phyloP scores from a whole-genome alignment of 2,329 filamentous ascomycete species.

The Colletotrichum siamense region DNA sequence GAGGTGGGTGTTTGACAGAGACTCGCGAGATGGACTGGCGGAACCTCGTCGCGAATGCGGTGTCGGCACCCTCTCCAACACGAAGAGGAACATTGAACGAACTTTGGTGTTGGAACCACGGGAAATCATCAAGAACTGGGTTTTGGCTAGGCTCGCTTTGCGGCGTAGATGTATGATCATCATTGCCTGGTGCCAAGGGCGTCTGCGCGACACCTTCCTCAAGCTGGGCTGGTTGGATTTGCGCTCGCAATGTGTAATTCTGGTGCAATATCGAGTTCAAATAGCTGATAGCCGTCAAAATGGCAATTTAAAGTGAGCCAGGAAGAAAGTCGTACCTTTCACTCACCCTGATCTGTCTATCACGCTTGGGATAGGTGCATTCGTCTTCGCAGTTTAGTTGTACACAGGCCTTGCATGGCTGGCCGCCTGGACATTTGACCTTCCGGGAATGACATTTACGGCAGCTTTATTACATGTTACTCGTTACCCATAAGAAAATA shows the following conservation, averaged over 20 bases:
- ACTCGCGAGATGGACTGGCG: not conserved
- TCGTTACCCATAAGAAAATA: not conserved
- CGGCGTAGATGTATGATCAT: not conserved
- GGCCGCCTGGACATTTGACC: not conserved
- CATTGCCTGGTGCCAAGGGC: not conserved
- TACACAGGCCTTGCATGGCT: not conserved
- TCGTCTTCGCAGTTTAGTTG: not conserved
- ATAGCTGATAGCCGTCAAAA: not conserved
- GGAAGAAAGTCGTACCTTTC: not conserved
- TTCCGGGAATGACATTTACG: not conserved
- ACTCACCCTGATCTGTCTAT: not conserved
- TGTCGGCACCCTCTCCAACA: not conserved
- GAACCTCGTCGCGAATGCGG: not conserved
- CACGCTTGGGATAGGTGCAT: not conserved
- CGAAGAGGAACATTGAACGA: not conserved
- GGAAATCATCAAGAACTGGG: not conserved
- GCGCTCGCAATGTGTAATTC: not conserved
- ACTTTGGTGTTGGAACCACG: not conserved
- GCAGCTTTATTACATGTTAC: not conserved
- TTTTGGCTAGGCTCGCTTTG: not conserved
- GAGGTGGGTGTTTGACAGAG: not conserved
- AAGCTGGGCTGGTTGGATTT: not conserved
- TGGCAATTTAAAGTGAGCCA: too few species aligned
- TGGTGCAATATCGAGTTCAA: not conserved
- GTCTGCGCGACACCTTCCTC: not conserved